phyloP scores from a whole-genome alignment of 108 stramenopile species.

The Cyclotella choctawhatcheeana region DNA sequence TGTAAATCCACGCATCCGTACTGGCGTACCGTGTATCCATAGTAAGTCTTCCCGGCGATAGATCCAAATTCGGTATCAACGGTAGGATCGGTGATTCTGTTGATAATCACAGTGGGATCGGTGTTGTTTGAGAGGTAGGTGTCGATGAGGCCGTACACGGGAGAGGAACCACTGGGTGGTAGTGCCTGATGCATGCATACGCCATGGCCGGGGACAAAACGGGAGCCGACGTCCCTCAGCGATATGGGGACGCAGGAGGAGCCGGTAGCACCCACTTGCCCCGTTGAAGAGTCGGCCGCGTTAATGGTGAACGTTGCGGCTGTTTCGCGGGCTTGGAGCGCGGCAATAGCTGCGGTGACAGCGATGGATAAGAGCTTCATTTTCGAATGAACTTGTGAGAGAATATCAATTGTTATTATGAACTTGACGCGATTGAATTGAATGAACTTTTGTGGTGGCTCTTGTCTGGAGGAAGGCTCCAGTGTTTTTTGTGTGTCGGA shows the following conservation, averaged over 20 bases:
- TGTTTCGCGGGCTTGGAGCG: no score
- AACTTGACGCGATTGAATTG: no score
- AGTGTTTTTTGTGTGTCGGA: no score
- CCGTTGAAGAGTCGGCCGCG: constrained; percentile 13
- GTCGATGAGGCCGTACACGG: constrained; percentile 6
- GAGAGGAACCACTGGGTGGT: constrained; percentile 7
- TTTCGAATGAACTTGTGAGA: not conserved
- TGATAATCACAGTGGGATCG: constrained; percentile 16
- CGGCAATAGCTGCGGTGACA: not conserved
- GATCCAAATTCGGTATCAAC: not conserved
- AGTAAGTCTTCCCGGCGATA: not conserved
- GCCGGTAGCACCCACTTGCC: constrained; percentile 19
- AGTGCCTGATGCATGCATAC: constrained; percentile 9
- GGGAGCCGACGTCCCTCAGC: constrained; percentile 2
- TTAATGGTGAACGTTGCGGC: constrained; percentile 13
- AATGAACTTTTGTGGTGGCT: no score
- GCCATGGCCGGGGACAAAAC: constrained; percentile 8
- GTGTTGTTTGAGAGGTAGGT: constrained; percentile 1
- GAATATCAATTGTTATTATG: no score
- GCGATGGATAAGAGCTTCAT: not conserved
- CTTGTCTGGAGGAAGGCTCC: no score
- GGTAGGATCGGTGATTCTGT: constrained; percentile 15
- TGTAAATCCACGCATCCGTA: constrained; percentile 25
- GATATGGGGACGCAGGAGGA: not conserved
- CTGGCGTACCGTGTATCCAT: no score